Base-by-base conservation (phyloP, 805 yeast species). In the Priceomyces medius region DNA sequence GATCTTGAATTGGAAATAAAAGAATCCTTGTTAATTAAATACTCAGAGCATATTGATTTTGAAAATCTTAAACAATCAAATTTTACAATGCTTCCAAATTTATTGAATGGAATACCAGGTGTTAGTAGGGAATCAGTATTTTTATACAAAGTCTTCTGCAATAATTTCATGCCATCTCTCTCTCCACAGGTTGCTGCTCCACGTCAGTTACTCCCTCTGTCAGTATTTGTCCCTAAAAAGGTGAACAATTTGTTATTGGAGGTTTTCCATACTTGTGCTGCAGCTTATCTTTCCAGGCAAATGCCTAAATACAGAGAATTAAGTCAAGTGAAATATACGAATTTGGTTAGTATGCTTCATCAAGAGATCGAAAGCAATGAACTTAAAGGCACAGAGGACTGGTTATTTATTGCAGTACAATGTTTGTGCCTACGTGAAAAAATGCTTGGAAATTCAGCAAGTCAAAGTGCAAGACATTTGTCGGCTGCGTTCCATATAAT, bases 361-460 rank as follows among this genome's bases (percentile, higher is more conserved):
- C 8, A 31, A 16, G 34, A 31, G 20, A 31, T 31, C 6, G 14
- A 31, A 31, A 31, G 14, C 16, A 31, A 31, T 14, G 16, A 13
- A 4, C 34, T 31, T 19, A 50, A 50, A 16, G 65, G 63, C 4
- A 59, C 63, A 10, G 68, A 65, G 32, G 59, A 62, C 18, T 70
- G 76, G 75, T 42, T 71, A 1, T 47, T 68, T 13, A 66, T 71
- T 9, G 72, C 71, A 3, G 60, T 65, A 13, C 64, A 71, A 29
- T 42, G 64, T 34, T 46, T 70, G 23, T 70, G 75, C 42, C 50
- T 72, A 6, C 58, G 75, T 20, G 63, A 68, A 20, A 64, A 68
- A 39, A 56, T 60, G 2, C 42, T 58, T 28, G 58, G 48, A 40
- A 51, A 49, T 37, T 59, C 52, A 34, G 58, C 45, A 24, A 45